Percentiles rank a stretch among this genome's conserved stretches.
These are phyloP conservation scores for Colletotrichum kahawae DNA, from an alignment of 2,329 filamentous ascomycete genomes.

Conservation along the genomic window DNA sequence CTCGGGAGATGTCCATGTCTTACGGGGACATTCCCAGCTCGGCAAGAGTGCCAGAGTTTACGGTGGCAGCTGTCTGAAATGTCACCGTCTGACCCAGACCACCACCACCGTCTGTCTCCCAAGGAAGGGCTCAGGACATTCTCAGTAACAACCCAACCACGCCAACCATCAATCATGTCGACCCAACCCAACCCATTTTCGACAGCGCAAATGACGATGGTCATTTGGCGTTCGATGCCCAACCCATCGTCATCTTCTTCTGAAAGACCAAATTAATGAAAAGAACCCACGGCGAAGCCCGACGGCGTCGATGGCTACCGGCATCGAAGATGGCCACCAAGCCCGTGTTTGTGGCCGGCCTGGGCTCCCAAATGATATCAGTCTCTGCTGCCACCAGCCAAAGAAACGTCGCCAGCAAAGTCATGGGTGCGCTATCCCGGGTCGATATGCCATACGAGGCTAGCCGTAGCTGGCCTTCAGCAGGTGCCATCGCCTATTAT, in stretches of 20 bases:
- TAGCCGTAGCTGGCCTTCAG: neutral
- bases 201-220: neutral
- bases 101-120: neutral
- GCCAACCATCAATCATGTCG: neutral
- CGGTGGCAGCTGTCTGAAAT: neutral
- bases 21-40: neutral
- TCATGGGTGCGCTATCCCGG: conserved; percentile 17
- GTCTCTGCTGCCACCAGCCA: neutral
- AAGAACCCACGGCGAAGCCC: neutral
- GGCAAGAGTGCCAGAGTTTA: neutral
- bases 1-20: neutral
- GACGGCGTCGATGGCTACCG: conserved; percentile 3
- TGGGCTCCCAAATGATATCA: conserved; percentile 6
- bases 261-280: neutral
- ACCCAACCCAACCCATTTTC: conserved; percentile 10
- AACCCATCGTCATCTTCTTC: neutral
- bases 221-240: conserved; percentile 4
- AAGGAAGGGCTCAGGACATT: neutral
- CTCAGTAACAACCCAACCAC: neutral
- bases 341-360: neutral
- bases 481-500: neutral
- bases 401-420: conserved; percentile 21
- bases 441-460: conserved; percentile 19
- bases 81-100: conserved; percentile 1
- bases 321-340: neutral